Percentiles rank a stretch among this genome's conserved stretches.
Conservation (phyloP, 345 rosid species). For the Sisymbrium irio region DNA sequence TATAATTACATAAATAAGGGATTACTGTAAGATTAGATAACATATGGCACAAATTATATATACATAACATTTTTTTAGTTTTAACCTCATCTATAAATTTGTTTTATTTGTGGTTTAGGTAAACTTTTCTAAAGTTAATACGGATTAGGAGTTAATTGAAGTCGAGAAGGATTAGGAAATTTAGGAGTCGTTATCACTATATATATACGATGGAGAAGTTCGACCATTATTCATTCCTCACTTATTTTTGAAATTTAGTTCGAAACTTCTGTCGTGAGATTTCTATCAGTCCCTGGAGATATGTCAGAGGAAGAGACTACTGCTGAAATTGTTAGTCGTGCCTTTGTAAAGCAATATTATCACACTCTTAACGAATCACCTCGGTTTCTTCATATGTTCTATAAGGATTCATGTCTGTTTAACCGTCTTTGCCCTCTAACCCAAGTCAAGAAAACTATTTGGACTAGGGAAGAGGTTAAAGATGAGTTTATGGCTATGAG, state of each 20-base stretch:
- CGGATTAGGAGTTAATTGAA: neutral
- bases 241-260: neutral
- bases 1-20: too few species aligned
- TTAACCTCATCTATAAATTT: neutral
- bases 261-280: neutral
- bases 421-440: conserved; percentile 19
- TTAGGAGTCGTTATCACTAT: neutral
- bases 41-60: too few species aligned
- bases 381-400: conserved; percentile 18
- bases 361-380: conserved; percentile 15
- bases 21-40: too few species aligned
- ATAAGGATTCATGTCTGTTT: conserved; percentile 5
- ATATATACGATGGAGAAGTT: too few species aligned
- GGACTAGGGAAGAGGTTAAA: conserved; percentile 13
- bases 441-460: conserved; percentile 2
- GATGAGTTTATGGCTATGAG: conserved; percentile 21
- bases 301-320: neutral
- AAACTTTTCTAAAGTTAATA: neutral
- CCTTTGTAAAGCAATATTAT: conserved; percentile 18
- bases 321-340: neutral
- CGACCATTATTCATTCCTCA: too few species aligned
- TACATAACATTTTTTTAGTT: too few species aligned
- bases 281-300: neutral
- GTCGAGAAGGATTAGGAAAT: neutral
- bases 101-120: too few species aligned